These are phyloP conservation scores for Heritiera littoralis DNA, from an alignment of 345 rosid genomes.

Conservation along the genomic window DNA sequence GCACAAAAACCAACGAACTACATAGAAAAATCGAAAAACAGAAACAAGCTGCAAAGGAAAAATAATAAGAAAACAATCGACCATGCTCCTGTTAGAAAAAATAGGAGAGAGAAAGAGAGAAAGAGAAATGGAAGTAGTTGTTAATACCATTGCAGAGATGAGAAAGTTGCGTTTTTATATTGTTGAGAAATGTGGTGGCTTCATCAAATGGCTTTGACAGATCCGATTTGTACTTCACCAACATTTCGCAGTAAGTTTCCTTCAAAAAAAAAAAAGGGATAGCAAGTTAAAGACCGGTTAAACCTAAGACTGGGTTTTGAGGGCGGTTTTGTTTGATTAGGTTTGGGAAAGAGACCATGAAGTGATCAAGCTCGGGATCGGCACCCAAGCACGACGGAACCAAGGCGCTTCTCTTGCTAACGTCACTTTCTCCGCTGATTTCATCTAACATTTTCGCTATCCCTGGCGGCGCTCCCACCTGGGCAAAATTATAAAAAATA, in stretches of 20 bases:
- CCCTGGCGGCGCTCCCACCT: constrained; percentile 95
- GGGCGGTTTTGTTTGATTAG: background rate
- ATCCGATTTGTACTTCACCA: constrained; percentile 78
- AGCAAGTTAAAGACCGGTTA: background rate
- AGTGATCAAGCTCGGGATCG: constrained; percentile 94
- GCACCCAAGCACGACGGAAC: constrained; percentile 48
- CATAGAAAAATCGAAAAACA: background rate
- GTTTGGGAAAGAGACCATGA: constrained; percentile 60
- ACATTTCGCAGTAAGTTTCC: constrained; percentile 76
- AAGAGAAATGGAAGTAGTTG: constrained; percentile 31
- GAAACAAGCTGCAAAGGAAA: constrained; percentile 9
- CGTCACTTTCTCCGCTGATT: constrained; percentile 49
- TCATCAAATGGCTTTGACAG: constrained; percentile 88
- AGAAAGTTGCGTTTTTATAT: constrained; percentile 77
- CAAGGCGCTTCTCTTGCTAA: constrained; percentile 37
- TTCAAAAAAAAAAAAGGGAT: constrained; percentile 10
- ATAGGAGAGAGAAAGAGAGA: background rate
- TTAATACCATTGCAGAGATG: constrained; percentile 55
- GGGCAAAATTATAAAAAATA: background rate
- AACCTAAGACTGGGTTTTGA: background rate
- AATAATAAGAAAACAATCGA: background rate
- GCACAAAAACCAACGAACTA: constrained; percentile 33
- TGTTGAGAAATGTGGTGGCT: constrained; percentile 68
- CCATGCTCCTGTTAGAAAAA: background rate
- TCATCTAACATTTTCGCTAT: constrained; percentile 59